These are phyloP conservation scores for Chenopodium formosanum DNA, from an alignment of 148 eudicot species.

Conservation along the genomic window DNA sequence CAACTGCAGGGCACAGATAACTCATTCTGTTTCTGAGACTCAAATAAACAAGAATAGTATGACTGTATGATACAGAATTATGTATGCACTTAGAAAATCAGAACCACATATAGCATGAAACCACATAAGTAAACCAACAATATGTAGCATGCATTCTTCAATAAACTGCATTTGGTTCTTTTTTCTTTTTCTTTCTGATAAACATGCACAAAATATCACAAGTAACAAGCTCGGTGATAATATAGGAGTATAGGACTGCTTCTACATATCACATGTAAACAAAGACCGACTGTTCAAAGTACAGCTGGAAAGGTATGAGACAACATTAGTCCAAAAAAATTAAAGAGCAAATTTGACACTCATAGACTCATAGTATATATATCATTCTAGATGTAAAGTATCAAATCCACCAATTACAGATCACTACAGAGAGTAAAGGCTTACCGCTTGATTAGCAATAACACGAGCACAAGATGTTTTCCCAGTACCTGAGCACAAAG, in stretches of 20 bases:
- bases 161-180: not conserved
- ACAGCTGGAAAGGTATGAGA: not conserved
- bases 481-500: conserved; percentile 84
- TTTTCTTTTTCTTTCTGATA: too few relatives aligned
- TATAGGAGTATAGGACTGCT: not conserved
- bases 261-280: not conserved
- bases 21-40: too few relatives aligned
- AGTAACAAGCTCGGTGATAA: not conserved
- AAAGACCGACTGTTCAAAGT: not conserved
- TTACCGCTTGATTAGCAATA: conserved; percentile 91
- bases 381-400: not conserved
- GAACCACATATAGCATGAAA: not conserved
- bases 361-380: too few relatives aligned
- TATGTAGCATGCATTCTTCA: not conserved
- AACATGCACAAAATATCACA: too few relatives aligned
- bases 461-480: conserved; percentile 99
- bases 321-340: too few relatives aligned
- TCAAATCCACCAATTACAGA: not conserved
- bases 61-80: too few relatives aligned
- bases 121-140: not conserved
- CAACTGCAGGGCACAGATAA: not conserved
- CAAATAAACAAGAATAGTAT: too few relatives aligned
- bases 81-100: not conserved
- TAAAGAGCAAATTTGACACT: not conserved
- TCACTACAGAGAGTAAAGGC: conserved; percentile 19